Evolutionary conservation across 768 basidiomycete genomes (phyloP), one percentile per base, ranked within the genome.

Genomic region (Leccinum pellstonianum): DNA sequence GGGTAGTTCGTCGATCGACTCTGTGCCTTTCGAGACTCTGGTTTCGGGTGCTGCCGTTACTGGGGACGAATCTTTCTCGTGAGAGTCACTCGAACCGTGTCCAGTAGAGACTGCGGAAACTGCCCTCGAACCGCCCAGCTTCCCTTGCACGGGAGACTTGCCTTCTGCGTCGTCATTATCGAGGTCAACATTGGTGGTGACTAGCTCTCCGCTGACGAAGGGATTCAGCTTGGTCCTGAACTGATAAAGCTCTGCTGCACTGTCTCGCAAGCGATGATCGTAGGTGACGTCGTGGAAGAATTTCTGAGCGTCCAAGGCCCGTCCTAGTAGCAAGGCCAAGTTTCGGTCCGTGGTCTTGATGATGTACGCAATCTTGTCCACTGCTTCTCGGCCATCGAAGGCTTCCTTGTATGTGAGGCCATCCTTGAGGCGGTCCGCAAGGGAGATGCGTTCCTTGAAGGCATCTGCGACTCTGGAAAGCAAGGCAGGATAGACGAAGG

Each of bases 211-310:
- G 58, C 88, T 88, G 59, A 91, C 89, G 69, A 94, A 95, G 3
- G 91, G 92, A 68, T 87, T 93, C 41, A 97, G 70, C 68, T 87
- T 86, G 51, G 91, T 88, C 63, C 86, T 81, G 75, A 99, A 98
- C 70, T 96, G 95, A 75, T 98, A 99, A 31, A 99, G 76, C 75
- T 99, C 97, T 62, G 82, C 81, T 0, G 86, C 78, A 67, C 86
- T 93, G 75, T 98, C 97, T 54, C 97, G 80, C 58, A 99, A 73
- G 14, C 96, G 88, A 73, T 99, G 97, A 69, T 98, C 96, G 70
- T 98, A 99, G 9, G 97, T 98, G 65, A 99, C 97, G 69, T 98
- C 97, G 70, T 99, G 97, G 72, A 99, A 98, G 77, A 94, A 98
- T 77, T 98, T 98, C 74, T 98, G 97, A 9, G 95, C 90, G 69